Base-by-base conservation (phyloP, 148 eudicot genomes). In the Rhododendron ferrugineum region DNA sequence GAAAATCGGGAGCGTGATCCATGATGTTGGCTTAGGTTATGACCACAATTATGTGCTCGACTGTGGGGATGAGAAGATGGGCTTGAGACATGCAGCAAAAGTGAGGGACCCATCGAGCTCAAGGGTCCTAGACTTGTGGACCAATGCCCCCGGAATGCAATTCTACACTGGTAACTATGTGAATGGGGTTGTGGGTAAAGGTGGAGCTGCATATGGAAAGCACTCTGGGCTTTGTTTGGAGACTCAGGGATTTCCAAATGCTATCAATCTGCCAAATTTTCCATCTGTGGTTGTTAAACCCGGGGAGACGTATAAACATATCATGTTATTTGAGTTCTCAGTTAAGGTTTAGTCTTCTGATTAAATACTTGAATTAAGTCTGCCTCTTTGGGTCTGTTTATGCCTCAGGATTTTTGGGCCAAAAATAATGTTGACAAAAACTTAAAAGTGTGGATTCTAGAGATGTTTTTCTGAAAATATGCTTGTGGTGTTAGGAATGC, bases 201-300 rank as follows among this genome's bases (percentile, higher is more conserved):
- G 98, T 22, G 95, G 96, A 7, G 93, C 96, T 30, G 92, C 89
- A 5, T 97, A 97, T 49, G 88, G 84, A 18, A 95, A 97, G 85
- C 99, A 97, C 28, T 85, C 94, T 0, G 99, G 91, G 52, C 91
- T 91, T 14, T 97, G 98, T 86, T 86, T 97, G 46, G 99, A 97
- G 93, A 95, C 99, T 0, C 99, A 97, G 82, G 98, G 99, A 47
- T 97, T 95, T 72, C 99, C 99, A 0, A 92, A 95, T 83, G 99
- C 99, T 0, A 82, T 96, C 34, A 96, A 96, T 75, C 93, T 91
- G 84, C 90, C 93, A 1, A 94, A 92, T 64, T 96, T 96, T 84
- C 98, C 98, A 0, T 93, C 98, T 44, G 88, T 92, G 80, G 92
- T 95, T 1, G 96, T 93, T 79, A 90, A 87, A 42, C 94, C 98